Evolutionary conservation across 2,329 filamentous ascomycete genomes (phyloP), one percentile per base, ranked within the genome.

Genomic region (Neoarthrinium moseri): DNA sequence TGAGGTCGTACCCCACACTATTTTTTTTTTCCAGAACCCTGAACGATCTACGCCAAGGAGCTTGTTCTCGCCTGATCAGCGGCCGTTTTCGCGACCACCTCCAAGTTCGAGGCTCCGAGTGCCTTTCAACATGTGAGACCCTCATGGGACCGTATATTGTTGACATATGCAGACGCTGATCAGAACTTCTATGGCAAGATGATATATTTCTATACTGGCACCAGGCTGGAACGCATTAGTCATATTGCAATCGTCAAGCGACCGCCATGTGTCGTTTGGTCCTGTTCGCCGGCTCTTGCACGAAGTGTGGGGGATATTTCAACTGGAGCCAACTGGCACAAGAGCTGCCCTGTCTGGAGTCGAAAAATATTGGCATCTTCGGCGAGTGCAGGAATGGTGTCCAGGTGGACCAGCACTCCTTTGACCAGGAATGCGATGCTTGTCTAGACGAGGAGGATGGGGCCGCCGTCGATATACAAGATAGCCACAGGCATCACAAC

Each of bases 341-440:
- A 54, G 60, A 71, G 51, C 63, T 77, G 3, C 71, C 68, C 6
- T 77, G 73, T 46, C 68, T 77, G 40, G 66, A 74, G 50, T 72
- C 73, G 29, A 77, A 77, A 54, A 77, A 77, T 59, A 65, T 63
- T 18, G 72, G 68, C 38, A 53, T 52, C 10, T 75, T 77, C 44
- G 73, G 73, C 32, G 58, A 67, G 37, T 77, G 73, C 56, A 52
- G 56, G 30, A 55, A 57, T 20, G 73, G 73, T 24, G 61, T 72
- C 23, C 54, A 63, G 30, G 52, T 63, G 29, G 72, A 75, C 50
- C 60, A 73, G 46, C 73, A 75, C 56, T 50, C 51, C 3, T 75
- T 74, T 48, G 71, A 75, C 52, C 72, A 74, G 48, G 73, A 76
- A 53, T 77, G 73, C 56, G 64, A 72, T 37, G 51, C 58, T 12